Evolutionary conservation across 2,329 filamentous ascomycete species (phyloP).

Genomic region (Arthrinium puccinioides): DNA sequence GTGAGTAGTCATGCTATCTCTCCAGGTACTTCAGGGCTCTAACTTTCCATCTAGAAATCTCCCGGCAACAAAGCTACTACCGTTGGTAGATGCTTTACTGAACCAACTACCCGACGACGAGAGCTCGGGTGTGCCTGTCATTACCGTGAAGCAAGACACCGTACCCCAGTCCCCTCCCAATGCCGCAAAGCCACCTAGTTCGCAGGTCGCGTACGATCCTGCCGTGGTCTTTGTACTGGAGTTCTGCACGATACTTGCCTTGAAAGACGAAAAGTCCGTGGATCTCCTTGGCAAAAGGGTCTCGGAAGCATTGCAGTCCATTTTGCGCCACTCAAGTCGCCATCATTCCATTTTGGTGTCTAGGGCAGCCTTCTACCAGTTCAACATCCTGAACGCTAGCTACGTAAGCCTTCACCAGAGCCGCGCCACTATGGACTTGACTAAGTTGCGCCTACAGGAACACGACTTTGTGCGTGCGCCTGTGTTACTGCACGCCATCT

Average conservation of each 20-base stretch:
- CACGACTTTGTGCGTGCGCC: conserved; percentile 88
- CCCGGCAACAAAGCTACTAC: conserved; percentile 49
- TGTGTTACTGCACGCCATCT: conserved; percentile 85
- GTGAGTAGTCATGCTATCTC: conserved; percentile 37
- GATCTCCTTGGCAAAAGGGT: conserved; percentile 70
- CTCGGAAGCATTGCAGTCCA: conserved; percentile 69
- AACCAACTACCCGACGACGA: conserved; percentile 81
- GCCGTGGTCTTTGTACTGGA: conserved; percentile 86
- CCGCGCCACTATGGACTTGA: no score
- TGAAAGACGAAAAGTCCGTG: conserved; percentile 68
- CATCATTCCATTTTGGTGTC: conserved; percentile 81
- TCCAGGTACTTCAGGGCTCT: neutral
- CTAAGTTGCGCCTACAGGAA: no score
- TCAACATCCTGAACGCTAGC: conserved; percentile 73
- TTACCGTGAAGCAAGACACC: conserved; percentile 83
- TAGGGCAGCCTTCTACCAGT: conserved; percentile 77
- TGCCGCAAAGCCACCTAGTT: conserved; percentile 45
- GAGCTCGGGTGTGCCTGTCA: conserved; percentile 62
- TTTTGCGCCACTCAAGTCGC: conserved; percentile 71
- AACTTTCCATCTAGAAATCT: conserved; percentile 47
- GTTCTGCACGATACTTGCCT: conserved; percentile 73
- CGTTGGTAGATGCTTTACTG: conserved; percentile 66
- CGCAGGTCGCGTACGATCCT: conserved; percentile 70
- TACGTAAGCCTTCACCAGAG: conserved; percentile 55
- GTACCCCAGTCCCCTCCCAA: conserved; percentile 55